Base-by-base conservation (phyloP, 106 monocot genomes). In the Phalaenopsis aphrodite region DNA sequence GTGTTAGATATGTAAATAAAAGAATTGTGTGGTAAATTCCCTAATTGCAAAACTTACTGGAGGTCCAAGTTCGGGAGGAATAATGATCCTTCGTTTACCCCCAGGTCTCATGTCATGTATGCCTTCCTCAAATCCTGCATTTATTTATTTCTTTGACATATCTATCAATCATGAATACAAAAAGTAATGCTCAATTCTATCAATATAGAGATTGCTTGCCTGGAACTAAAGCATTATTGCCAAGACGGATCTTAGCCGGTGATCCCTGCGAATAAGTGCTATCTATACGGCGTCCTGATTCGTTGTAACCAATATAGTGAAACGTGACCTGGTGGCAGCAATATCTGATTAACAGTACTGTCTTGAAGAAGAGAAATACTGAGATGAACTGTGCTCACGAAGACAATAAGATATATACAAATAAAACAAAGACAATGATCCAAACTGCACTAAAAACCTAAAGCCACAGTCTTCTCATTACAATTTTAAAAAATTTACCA, bases 31-130 rank as follows among this genome's bases (percentile, higher is more conserved):
- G 30, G 30, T 30, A 30, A 30, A 30, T 30, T 30, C 30, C 30
- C 30, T 30, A 30, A 36, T 9, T 45, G 56, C 58, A 17, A 42
- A 52, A 89, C 89, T 92, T 72, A 98, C 98, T 3, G 98, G 98
- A 79, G 98, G 98, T 2, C 98, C 98, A 77, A 98, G 94, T 85
- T 98, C 98, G 55, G 98, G 98, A 76, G 98, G 98, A 82, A 98
- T 98, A 23, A 98, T 93, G 65, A 98, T 77, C 86, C 98, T 94
- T 84, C 94, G 85, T 84, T 88, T 98, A 7, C 94, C 98, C 11
- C 98, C 98, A n/a, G 98, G 94, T 87, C 72, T 91, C 98, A 98
- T 98, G 65, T 86, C 91, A 79, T 83, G 75, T 52, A 98, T 92
- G 67, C 98, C 98, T 81, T 98, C 98, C 83, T 98, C 98, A 82